Evolutionary conservation across 306 rosid species (phyloP).

Genomic region (Sphenostylis stenocarpa): DNA sequence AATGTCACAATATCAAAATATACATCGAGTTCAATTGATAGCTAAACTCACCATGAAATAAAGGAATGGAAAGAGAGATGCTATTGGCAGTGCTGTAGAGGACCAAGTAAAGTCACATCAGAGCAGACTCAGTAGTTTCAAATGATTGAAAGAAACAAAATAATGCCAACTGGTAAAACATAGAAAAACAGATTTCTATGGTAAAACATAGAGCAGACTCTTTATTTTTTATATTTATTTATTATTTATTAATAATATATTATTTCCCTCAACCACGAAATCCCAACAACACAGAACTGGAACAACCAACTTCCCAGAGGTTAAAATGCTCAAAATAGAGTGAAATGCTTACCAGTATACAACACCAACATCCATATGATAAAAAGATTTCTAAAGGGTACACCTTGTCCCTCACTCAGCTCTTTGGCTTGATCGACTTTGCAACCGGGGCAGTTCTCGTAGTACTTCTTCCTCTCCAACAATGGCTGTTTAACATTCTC

Average conservation of each 20-base stretch:
- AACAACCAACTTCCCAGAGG: background rate
- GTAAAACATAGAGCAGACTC: too few relatives aligned
- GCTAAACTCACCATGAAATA: constrained; percentile 52
- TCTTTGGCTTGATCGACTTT: background rate
- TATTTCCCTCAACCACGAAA: too few relatives aligned
- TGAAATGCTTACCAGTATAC: constrained; percentile 39
- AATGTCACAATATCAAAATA: background rate
- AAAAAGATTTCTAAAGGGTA: constrained; percentile 41
- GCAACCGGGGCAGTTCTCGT: background rate
- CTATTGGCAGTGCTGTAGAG: constrained; percentile 44
- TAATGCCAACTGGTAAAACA: background rate
- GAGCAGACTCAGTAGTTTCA: background rate
- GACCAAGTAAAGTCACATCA: background rate
- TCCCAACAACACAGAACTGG: background rate
- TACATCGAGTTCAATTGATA: background rate
- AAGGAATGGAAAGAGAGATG: constrained; percentile 55
- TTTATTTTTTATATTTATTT: too few relatives aligned
- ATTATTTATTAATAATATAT: too few relatives aligned
- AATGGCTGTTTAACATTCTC: background rate
- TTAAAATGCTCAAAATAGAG: background rate
- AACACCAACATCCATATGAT: constrained; percentile 50
- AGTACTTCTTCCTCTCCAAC: background rate
- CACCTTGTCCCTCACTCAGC: constrained; percentile 25
- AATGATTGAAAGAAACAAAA: background rate
- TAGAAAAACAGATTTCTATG: too few relatives aligned